A percentile compares a stretch with the other conserved stretches of the same genome.
Evolutionary conservation across 148 eudicot species (phyloP).

Genomic region (Chenopodium berlandieri): DNA sequence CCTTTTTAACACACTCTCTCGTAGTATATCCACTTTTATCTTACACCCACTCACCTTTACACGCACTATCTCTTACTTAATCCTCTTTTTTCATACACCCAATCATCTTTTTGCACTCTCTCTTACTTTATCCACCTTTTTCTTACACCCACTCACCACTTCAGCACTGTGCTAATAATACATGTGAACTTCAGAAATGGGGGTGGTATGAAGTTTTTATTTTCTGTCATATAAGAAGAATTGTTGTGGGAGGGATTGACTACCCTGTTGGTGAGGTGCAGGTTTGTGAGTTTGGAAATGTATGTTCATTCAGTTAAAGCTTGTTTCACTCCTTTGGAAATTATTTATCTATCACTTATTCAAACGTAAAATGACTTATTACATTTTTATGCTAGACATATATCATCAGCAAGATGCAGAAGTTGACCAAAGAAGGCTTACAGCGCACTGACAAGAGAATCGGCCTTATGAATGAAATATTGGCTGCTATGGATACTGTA

Average conservation of each 20-base stretch:
- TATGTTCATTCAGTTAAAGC: background rate
- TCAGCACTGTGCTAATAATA: too few relatives aligned
- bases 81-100: too few relatives aligned
- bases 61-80: too few relatives aligned
- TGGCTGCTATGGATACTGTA: slow-evolving; percentile 96
- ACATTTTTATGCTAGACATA: background rate
- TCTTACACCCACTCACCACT: too few relatives aligned
- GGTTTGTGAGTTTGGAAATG: background rate
- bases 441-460: slow-evolving; percentile 65
- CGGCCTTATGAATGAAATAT: slow-evolving; percentile 95
- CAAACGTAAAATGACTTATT: background rate
- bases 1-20: too few relatives aligned
- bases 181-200: too few relatives aligned
- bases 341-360: background rate
- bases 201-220: too few relatives aligned
- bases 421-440: slow-evolving; percentile 32
- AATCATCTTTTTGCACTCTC: too few relatives aligned
- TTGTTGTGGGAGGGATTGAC: background rate
- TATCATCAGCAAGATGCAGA: slow-evolving; percentile 32
- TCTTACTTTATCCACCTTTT: background rate
- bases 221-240: background rate
- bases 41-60: too few relatives aligned
- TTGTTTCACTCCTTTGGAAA: background rate
- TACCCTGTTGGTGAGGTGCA: background rate
- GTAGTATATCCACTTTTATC: too few relatives aligned